These are phyloP conservation scores for Colletotrichum viniferum DNA, from an alignment of 2,329 filamentous ascomycete genomes.

Conservation along the genomic window DNA sequence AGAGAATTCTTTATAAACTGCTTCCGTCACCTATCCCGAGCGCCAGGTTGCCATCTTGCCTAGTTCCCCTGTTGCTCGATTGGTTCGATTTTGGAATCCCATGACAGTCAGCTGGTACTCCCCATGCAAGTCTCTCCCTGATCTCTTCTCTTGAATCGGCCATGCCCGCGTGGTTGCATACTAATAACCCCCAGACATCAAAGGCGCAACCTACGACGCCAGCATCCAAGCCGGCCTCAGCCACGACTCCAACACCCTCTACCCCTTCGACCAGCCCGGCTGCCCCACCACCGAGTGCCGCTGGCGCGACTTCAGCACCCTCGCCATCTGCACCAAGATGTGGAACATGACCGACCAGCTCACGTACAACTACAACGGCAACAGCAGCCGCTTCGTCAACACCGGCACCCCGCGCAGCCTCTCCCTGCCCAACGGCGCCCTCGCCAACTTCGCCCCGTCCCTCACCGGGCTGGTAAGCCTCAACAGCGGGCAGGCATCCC, in stretches of 20 bases:
- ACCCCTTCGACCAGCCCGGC: background rate
- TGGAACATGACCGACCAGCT: background rate
- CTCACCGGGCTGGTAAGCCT: background rate
- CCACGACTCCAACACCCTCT: background rate
- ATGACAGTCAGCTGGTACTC: background rate
- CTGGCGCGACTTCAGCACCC: background rate
- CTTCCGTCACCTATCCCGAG: slow-evolving; percentile 4
- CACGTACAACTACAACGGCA: background rate
- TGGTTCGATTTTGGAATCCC: background rate
- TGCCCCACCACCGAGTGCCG: background rate
- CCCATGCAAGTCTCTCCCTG: background rate
- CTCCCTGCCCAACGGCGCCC: background rate
- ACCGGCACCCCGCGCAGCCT: background rate
- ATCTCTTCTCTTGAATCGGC: background rate
- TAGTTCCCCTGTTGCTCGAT: background rate
- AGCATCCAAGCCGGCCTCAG: background rate
- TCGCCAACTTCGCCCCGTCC: background rate
- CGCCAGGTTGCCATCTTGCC: background rate
- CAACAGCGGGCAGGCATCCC: background rate
- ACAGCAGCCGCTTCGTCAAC: background rate
- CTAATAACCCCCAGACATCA: background rate
- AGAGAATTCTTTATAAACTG: too few relatives aligned
- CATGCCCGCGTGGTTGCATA: background rate
- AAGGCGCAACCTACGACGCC: background rate
- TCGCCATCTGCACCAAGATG: background rate